A percentile compares a stretch with the other conserved stretches of the same genome.
Conservation (phyloP, 1,139 yeast genomes). For the Nakaseomyces sp. region DNA sequence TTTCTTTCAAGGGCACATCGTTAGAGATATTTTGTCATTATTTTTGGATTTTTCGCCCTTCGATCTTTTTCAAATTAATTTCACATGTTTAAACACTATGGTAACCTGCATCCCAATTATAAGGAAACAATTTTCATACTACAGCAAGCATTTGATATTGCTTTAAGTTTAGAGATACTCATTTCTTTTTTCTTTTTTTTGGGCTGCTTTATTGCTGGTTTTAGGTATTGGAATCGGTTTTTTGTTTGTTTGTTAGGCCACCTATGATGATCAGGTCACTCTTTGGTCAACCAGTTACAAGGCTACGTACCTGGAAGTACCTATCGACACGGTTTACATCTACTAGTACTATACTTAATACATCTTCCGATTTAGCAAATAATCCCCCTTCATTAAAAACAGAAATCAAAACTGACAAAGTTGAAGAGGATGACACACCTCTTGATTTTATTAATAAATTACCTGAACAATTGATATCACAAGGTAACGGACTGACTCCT, state of each 20-base stretch:
- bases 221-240: neutral
- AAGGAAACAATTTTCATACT: too few species aligned
- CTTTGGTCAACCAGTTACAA: neutral
- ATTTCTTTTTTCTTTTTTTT: neutral
- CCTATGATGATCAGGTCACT: neutral
- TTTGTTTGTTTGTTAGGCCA: neutral
- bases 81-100: too few species aligned
- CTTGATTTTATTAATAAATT: constrained; percentile 21
- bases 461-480: constrained; percentile 26
- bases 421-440: constrained; percentile 4
- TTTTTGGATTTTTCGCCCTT: too few species aligned
- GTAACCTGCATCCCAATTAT: too few species aligned
- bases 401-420: neutral
- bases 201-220: neutral
- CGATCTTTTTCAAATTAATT: too few species aligned
- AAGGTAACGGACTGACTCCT: constrained; percentile 24
- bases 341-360: neutral
- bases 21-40: too few species aligned
- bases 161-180: neutral
- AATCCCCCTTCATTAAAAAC: neutral
- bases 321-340: neutral
- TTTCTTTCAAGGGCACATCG: too few species aligned
- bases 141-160: too few species aligned
- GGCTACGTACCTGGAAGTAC: constrained; percentile 2
- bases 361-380: neutral